These are phyloP conservation scores for Raffaelea albimanens DNA, from an alignment of 2,329 filamentous ascomycete genomes.

Conservation along the genomic window DNA sequence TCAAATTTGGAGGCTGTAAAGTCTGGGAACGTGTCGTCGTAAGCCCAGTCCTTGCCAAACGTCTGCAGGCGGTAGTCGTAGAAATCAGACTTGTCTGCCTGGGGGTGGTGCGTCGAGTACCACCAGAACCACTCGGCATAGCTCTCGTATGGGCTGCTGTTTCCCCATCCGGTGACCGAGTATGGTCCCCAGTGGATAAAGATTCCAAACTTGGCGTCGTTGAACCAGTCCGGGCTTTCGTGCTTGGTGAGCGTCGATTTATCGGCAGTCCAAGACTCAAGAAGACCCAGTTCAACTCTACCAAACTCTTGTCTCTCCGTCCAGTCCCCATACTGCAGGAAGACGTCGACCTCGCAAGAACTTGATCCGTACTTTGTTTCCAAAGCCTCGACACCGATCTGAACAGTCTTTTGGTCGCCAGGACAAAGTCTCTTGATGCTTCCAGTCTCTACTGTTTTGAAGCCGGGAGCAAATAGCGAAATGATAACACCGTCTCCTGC, in stretches of 20 bases:
- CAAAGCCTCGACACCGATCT: constrained; percentile 7
- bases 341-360: no score
- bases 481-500: constrained; percentile 11
- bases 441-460: constrained; percentile 32
- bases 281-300: background rate
- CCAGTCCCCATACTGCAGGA: background rate
- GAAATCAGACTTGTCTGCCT: constrained; percentile 9
- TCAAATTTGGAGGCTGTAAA: constrained; percentile 11
- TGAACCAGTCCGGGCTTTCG: constrained; percentile 42
- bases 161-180: constrained; percentile 46
- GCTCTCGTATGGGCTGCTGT: constrained; percentile 26
- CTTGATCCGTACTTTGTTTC: constrained; percentile 1
- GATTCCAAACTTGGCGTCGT: constrained; percentile 47
- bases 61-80: constrained; percentile 14
- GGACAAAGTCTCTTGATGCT: constrained; percentile 30
- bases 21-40: constrained; percentile 25
- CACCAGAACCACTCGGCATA: constrained; percentile 43
- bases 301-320: background rate
- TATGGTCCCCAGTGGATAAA: constrained; percentile 53
- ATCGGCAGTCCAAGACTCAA: constrained; percentile 1
- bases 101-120: constrained; percentile 19
- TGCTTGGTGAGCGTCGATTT: constrained; percentile 25
- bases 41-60: constrained; percentile 11
- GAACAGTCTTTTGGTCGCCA: constrained; percentile 29
- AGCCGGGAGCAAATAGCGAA: constrained; percentile 24